These are phyloP conservation scores for Saccharomycopsis javanensis DNA, from an alignment of 805 yeast species.

Conservation along the genomic window DNA sequence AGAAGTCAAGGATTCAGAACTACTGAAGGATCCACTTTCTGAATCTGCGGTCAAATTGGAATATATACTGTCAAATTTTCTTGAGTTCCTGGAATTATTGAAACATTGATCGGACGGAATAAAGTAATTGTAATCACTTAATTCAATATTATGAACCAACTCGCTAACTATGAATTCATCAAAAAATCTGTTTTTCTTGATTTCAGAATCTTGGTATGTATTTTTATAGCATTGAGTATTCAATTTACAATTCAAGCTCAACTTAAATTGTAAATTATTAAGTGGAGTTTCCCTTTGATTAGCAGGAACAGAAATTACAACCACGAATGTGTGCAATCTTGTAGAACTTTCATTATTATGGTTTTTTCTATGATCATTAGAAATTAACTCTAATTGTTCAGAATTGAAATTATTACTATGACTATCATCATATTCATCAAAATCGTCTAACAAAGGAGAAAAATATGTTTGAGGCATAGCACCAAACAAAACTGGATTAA, in stretches of 20 bases:
- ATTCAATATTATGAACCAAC: slow-evolving; percentile 10
- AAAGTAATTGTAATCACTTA: slow-evolving; percentile 16
- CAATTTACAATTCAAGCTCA: neutral
- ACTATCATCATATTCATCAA: neutral
- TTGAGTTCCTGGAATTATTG: neutral
- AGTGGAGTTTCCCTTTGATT: neutral
- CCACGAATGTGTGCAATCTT: slow-evolving; percentile 17
- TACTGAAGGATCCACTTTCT: neutral
- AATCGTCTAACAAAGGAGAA: slow-evolving; percentile 4
- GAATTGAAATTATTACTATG: neutral
- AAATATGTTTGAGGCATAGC: neutral
- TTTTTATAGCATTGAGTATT: neutral
- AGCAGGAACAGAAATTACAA: slow-evolving; percentile 14
- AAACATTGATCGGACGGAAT: slow-evolving; percentile 3
- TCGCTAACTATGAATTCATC: slow-evolving; percentile 1
- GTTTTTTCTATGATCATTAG: too few relatives aligned
- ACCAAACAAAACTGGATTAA: neutral
- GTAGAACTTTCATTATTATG: neutral
- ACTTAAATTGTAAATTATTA: neutral
- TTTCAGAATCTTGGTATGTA: neutral
- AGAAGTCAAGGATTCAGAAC: neutral
- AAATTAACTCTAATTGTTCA: neutral
- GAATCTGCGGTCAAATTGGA: neutral
- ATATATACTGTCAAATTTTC: neutral
- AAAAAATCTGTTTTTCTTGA: neutral